Percentiles rank a stretch among this genome's conserved stretches.
phyloP scores from a whole-genome alignment of 2,329 filamentous ascomycete species.

The Aspergillus alliaceus region DNA sequence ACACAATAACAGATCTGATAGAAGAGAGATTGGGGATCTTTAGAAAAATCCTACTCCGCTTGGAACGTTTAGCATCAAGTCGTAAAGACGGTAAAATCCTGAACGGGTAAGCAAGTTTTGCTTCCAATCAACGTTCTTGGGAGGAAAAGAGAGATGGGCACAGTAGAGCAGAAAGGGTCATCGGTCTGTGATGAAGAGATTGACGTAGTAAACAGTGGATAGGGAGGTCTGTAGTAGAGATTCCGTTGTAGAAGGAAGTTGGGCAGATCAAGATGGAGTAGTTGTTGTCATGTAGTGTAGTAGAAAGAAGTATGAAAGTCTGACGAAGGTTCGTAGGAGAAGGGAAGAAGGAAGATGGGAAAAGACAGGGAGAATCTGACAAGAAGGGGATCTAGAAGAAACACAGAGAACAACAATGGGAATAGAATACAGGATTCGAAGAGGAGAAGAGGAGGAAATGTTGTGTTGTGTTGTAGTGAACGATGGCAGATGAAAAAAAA shows the following conservation, averaged over 20 bases:
- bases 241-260: background rate
- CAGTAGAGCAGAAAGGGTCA: conserved; percentile 5
- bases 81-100: background rate
- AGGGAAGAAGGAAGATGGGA: conserved; percentile 5
- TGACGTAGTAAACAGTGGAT: background rate
- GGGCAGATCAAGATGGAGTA: background rate
- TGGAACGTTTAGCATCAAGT: background rate
- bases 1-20: background rate
- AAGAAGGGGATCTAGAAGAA: conserved; percentile 1
- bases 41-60: background rate
- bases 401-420: conserved; percentile 3
- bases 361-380: conserved; percentile 1
- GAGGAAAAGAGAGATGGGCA: background rate
- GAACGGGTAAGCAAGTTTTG: background rate
- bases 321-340: conserved; percentile 11
- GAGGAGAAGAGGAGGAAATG: background rate
- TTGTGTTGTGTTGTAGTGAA: conserved; percentile 1
- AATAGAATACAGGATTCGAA: background rate
- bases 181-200: background rate
- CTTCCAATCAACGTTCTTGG: background rate
- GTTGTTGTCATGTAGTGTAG: conserved; percentile 10
- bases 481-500: conserved; percentile 2
- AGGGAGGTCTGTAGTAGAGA: conserved; percentile 7
- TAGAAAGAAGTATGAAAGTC: conserved; percentile 16
- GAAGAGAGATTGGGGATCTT: conserved; percentile 9